Conservation (phyloP, 164 flowering plant species). For the Akebia trifoliata region DNA sequence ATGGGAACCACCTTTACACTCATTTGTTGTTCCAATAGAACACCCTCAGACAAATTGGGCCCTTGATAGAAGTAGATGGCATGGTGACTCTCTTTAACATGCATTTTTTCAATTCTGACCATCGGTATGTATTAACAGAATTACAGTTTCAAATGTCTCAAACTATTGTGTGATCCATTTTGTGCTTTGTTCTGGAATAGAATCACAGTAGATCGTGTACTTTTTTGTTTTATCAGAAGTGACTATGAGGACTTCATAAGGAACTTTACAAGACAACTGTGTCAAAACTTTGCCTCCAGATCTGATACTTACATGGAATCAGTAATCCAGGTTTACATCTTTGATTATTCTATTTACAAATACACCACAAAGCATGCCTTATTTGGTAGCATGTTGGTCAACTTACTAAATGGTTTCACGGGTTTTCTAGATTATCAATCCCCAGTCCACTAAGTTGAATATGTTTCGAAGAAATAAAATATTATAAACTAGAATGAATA, state of each 20-base stretch:
- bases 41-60: constrained; percentile 48
- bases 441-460: no score
- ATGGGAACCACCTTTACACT: constrained; percentile 1
- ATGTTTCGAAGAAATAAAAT: no score
- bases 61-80: constrained; percentile 54
- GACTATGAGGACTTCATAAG: constrained; percentile 81
- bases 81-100: constrained; percentile 38
- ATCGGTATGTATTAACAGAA: constrained; percentile 45
- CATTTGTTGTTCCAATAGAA: constrained; percentile 32
- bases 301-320: constrained; percentile 71
- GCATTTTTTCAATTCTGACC: constrained; percentile 65
- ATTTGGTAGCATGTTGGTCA: neutral
- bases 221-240: constrained; percentile 45
- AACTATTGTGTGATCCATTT: neutral
- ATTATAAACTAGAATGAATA: no score
- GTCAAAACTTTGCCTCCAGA: constrained; percentile 50
- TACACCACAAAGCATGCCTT: neutral
- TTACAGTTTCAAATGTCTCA: neutral
- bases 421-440: no score
- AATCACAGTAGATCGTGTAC: neutral
- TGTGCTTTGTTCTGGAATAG: neutral
- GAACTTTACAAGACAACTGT: constrained; percentile 59
- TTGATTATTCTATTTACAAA: constrained; percentile 1
- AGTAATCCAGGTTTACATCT: constrained; percentile 57
- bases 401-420: neutral